Evolutionary conservation across 176 grass and related monocot genomes (phyloP), one percentile per base, ranked within the genome.

Genomic region (Triticum dicoccoides): DNA sequence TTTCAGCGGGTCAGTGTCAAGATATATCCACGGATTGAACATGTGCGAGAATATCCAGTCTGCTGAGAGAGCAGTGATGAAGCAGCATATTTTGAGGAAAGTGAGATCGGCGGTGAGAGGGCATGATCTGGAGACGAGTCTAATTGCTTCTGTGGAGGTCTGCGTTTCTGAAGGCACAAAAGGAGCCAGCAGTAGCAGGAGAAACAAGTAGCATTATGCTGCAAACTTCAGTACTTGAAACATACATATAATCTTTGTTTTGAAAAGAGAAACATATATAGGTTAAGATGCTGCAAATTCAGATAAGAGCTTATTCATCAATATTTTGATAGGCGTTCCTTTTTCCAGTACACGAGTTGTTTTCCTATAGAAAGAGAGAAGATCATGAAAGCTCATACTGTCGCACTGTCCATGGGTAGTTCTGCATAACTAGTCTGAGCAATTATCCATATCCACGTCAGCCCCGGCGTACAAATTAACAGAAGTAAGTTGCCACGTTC

Each of bases 21-120:
- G 91, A 73, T 96, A 93, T 76, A 77, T 93, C 65, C 92, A 96
- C 44, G 91, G 91, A 62, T 61, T 96, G 78, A 92, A 93, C 88
- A 81, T 93, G 94, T 93, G 89, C 81, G 89, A 90, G 69, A 96
- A 89, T 58, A 27, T 96, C 69, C 92, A 90, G 80, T 27, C 79
- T 68, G 85, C 91, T 21, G 94, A 96, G 81, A 87, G 94, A 66
- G 12, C 76, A 12, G 82, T 93, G 34, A 93, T 93, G 91, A 96
- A 93, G 65, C 87, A 91, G n/a, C 94, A 96, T 24, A 92, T 93
- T 67, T 33, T 88, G 71, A 90, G 91, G 80, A 88, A 96, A 89
- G 91, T 93, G 32, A 91, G 87, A 61, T 79, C 82, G 2, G 84
- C 85, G 20, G 68, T 69, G 61, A 93, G 74, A 88, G 87, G 91